These are phyloP conservation scores for Arachis hypogaea DNA, from an alignment of 306 rosid genomes.

Conservation along the genomic window DNA sequence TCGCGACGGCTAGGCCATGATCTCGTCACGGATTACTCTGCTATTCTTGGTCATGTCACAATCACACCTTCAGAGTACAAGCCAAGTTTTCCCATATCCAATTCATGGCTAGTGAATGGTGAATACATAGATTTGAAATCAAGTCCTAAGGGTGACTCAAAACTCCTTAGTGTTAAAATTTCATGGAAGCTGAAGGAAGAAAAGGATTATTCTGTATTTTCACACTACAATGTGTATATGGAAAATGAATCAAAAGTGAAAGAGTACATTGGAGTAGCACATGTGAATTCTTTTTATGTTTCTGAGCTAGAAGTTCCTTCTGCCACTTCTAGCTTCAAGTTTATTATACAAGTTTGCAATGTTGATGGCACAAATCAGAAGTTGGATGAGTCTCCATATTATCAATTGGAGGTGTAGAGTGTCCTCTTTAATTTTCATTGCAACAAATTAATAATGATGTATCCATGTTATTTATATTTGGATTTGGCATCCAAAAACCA, in stretches of 20 bases:
- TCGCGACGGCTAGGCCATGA: slow-evolving; percentile 30
- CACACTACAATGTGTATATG: slow-evolving; percentile 63
- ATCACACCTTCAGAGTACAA: slow-evolving; percentile 44
- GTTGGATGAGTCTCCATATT: slow-evolving; percentile 65
- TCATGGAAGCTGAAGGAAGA: slow-evolving; percentile 68
- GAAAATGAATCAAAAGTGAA: slow-evolving; percentile 44
- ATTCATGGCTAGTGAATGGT: slow-evolving; percentile 69
- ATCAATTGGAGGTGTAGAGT: slow-evolving; percentile 50
- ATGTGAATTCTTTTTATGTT: slow-evolving; percentile 68
- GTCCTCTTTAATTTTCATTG: slow-evolving; percentile 28
- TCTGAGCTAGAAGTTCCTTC: slow-evolving; percentile 57
- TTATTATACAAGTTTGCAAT: slow-evolving; percentile 67
- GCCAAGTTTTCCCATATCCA: slow-evolving; percentile 51
- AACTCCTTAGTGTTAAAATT: slow-evolving; percentile 62
- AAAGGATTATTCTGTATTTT: slow-evolving; percentile 31
- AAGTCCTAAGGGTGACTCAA: slow-evolving; percentile 45
- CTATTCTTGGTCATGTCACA: slow-evolving; percentile 74
- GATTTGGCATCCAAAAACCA: not conserved
- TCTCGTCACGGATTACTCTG: slow-evolving; percentile 44
- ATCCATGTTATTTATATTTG: not conserved
- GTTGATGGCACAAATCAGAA: slow-evolving; percentile 71
- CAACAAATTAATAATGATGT: slow-evolving; percentile 29
- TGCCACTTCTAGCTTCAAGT: slow-evolving; percentile 52
- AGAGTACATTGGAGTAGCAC: slow-evolving; percentile 38
- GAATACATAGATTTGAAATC: slow-evolving; percentile 59